Evolutionary conservation across 129 eudicot genomes (phyloP).

Genomic region (Smallanthus sonchifolius): DNA sequence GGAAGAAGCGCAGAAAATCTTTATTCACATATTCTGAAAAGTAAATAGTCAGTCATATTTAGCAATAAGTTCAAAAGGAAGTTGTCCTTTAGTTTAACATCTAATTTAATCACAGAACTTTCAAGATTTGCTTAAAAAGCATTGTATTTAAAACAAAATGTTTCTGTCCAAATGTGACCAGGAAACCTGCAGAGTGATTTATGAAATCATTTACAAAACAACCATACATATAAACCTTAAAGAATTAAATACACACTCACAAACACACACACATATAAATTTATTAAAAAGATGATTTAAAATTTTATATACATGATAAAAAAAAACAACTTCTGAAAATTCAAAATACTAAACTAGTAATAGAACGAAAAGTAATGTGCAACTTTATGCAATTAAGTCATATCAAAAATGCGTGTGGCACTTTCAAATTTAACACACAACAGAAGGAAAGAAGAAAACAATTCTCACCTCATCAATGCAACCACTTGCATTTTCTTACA

Average conservation of each 20-base stretch:
- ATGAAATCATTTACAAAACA: background rate
- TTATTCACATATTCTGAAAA: background rate
- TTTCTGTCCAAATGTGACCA: background rate
- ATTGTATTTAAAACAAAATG: background rate
- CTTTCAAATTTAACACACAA: background rate
- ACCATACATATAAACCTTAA: background rate
- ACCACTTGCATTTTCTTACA: background rate
- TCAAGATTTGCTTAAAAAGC: constrained; percentile 1
- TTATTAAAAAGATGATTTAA: background rate
- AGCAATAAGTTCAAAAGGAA: background rate
- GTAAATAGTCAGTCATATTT: background rate
- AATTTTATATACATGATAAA: background rate
- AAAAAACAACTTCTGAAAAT: background rate
- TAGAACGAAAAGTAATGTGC: background rate
- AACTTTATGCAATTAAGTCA: background rate
- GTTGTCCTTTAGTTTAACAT: background rate
- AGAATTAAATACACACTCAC: background rate
- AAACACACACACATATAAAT: background rate
- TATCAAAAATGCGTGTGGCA: background rate
- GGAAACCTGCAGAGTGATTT: background rate
- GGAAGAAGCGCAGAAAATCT: background rate
- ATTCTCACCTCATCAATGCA: background rate
- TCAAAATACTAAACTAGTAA: background rate
- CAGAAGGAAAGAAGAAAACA: background rate
- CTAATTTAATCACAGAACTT: background rate